Base-by-base conservation (phyloP, 139 green algal species). In the Zygnema cylindricum region DNA sequence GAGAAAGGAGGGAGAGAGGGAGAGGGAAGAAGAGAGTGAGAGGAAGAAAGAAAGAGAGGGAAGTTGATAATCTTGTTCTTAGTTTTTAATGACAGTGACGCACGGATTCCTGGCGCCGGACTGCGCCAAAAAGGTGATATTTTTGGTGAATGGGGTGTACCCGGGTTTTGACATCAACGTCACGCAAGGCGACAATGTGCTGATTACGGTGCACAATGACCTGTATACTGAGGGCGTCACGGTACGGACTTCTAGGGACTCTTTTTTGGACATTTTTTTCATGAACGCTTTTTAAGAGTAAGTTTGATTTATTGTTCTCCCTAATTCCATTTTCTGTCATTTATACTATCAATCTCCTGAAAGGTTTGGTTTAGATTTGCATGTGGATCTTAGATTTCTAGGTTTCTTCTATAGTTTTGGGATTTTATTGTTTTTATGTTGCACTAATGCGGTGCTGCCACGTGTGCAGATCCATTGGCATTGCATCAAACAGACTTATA, bases 381-480 rank as follows among this genome's bases (percentile, higher is more conserved):
- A n/a, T n/a, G n/a, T n/a, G n/a, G n/a, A n/a, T n/a, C n/a, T n/a
- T n/a, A n/a, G n/a, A n/a, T n/a, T n/a, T n/a, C n/a, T n/a, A n/a
- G n/a, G n/a, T n/a, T n/a, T n/a, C n/a, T n/a, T n/a, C n/a, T n/a
- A n/a, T n/a, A n/a, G n/a, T n/a, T n/a, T n/a, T n/a, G n/a, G n/a
- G n/a, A n/a, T n/a, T n/a, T n/a, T n/a, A n/a, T n/a, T n/a, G n/a
- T n/a, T n/a, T n/a, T n/a, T n/a, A n/a, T n/a, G n/a, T n/a, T n/a
- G n/a, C 42, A 16, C 3, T 11, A 11, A 3, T 79, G 38, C 7
- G 7, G 16, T 79, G 71, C 36, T 43, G 7, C 3, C 71, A 16
- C 11, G 36, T 79, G 71, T 79, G 36, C 36, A 41, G 54, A 86
- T 86, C 2, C 79, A 86, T 77, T 86, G 79, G 79, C 79, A 86